phyloP scores from a whole-genome alignment of 1,284 basidiomycete genomes.

The Cutaneotrichosporon arboriforme region DNA sequence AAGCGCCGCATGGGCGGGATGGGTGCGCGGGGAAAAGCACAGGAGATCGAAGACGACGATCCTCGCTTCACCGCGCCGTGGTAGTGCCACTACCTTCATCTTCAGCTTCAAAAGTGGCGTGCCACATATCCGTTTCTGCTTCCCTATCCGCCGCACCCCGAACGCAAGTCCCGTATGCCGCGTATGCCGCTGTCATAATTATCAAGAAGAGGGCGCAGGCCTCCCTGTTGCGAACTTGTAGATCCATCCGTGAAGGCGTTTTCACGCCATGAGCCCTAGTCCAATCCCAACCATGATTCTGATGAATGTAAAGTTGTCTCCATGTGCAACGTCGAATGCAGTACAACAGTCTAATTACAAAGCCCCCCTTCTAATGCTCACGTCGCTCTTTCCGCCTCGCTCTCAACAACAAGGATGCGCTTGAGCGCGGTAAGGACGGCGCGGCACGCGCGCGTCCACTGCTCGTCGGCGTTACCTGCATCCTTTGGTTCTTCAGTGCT shows the following conservation, averaged over 20 bases:
- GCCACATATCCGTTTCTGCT: no score
- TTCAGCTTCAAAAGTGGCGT: no score
- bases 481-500: constrained; percentile 6
- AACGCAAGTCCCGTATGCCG: no score
- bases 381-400: constrained; percentile 26
- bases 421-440: constrained; percentile 86
- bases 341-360: not conserved
- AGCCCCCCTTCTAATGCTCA: no score
- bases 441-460: constrained; percentile 88
- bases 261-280: no score
- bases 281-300: no score
- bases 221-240: not conserved
- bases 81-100: constrained; percentile 16
- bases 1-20: constrained; percentile 55
- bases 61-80: constrained; percentile 41
- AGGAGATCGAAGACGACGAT: constrained; percentile 30
- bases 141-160: no score
- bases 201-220: not conserved
- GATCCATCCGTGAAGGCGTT: not conserved
- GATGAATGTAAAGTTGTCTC: not conserved
- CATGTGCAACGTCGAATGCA: not conserved
- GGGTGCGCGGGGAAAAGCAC: constrained; percentile 37
- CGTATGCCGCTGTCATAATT: no score
- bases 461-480: constrained; percentile 60
- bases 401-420: constrained; percentile 50